Evolutionary conservation across 345 rosid species (phyloP).

Genomic region (Euclidium syriacum): DNA sequence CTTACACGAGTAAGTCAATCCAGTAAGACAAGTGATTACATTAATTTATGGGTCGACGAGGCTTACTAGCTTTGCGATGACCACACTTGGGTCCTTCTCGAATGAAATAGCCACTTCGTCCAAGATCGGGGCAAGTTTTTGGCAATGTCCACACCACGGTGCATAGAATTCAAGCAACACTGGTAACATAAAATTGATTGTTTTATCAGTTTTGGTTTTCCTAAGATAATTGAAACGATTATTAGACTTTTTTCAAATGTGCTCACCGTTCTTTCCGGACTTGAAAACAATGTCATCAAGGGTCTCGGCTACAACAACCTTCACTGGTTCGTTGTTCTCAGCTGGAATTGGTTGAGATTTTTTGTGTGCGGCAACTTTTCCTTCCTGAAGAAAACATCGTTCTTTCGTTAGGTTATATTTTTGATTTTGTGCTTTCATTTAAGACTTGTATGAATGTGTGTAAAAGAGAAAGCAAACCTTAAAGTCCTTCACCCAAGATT

Average conservation of each 20-base stretch:
- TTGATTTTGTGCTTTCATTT: not conserved
- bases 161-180: constrained; percentile 93
- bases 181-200: constrained; percentile 3
- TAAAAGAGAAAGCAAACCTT: constrained; percentile 45
- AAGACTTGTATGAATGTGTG: not conserved
- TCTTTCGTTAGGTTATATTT: constrained; percentile 1
- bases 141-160: constrained; percentile 99
- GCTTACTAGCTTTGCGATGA: constrained; percentile 85
- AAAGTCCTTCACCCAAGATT: constrained; percentile 78
- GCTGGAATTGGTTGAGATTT: constrained; percentile 93
- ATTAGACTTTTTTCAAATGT: not conserved
- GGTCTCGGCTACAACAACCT: constrained; percentile 89
- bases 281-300: constrained; percentile 66
- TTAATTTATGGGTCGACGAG: not conserved
- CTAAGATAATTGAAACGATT: not conserved
- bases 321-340: constrained; percentile 78
- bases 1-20: not conserved
- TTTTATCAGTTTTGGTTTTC: not conserved
- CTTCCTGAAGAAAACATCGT: constrained; percentile 63
- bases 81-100: constrained; percentile 50
- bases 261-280: constrained; percentile 82
- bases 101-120: constrained; percentile 83
- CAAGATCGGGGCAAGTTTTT: constrained; percentile 84
- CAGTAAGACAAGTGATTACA: not conserved
- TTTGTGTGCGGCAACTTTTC: constrained; percentile 52